Base-by-base conservation (phyloP, 2,329 filamentous ascomycete genomes). In the Periconia sp. region DNA sequence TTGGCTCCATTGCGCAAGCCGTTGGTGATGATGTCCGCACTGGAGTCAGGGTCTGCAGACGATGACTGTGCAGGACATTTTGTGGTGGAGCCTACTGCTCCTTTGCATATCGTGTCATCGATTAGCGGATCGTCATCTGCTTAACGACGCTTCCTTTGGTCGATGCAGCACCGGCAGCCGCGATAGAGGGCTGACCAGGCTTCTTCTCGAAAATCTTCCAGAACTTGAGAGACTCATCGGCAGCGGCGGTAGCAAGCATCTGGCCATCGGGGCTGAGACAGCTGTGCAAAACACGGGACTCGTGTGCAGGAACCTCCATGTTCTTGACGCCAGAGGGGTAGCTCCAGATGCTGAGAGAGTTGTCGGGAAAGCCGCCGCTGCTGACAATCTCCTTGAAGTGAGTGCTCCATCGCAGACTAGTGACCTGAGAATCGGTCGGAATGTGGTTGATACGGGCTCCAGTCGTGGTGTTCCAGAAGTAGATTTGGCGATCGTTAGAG, bases 201-300 rank as follows among this genome's bases (percentile, higher is more conserved):
- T 96, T 97, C 83, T 96, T 96, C 82, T 99, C 94, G 66, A 99
- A 99, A 61, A 99, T 82, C 85, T 99, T 99, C 94, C 94, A 99
- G 81, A 99, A 99, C 78, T 99, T 99, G 72, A 99, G 81, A 67
- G 87, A 92, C 80, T 99, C 94, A 64, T 99, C 94, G 25, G 92
- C 92, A 59, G 92, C 87, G 48, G 94, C 92, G 37, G 94, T 99
- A 36, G 94, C 94, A 42, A 99, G 83, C 85, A 96, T 96, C 78
- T 99, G 94, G 38, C 94, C 94, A 65, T 99, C 94, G 3, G 94
- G 94, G 76, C 91, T 96, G 59, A 99, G 84, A 70, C 89, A 94
- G 79, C 89, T 95, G 84, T 97, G 94, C 36, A 99, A 83, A 29
- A 99, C 92, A 61, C 94, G 84, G 65, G 90, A 95, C 80, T 99